Percentiles rank a stretch among this genome's conserved stretches.
phyloP scores from a whole-genome alignment of 2,329 filamentous ascomycete genomes.

The Paecilomyces sp. region DNA sequence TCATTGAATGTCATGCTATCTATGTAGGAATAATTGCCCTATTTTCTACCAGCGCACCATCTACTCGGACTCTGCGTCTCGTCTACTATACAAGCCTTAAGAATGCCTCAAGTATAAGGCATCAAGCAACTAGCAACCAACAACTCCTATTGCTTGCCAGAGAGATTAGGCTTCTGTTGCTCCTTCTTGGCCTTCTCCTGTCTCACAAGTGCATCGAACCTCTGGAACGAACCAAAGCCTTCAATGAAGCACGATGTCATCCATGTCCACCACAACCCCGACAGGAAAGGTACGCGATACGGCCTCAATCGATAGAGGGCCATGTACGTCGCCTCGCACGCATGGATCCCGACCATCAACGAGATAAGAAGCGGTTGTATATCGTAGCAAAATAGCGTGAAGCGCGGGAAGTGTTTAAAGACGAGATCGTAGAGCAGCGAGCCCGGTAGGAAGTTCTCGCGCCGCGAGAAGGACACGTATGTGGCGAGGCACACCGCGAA shows the following conservation, averaged over 20 bases:
- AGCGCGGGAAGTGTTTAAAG: slow-evolving; percentile 48
- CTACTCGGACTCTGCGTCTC: not conserved
- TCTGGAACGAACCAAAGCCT: slow-evolving; percentile 42
- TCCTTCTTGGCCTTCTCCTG: slow-evolving; percentile 24
- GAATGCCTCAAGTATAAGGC: not conserved
- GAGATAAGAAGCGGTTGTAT: slow-evolving; percentile 53
- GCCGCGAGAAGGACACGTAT: slow-evolving; percentile 44
- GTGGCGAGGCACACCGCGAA: slow-evolving; percentile 51
- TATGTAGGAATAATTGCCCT: not conserved
- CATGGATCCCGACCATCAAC: slow-evolving; percentile 59
- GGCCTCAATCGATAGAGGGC: slow-evolving; percentile 38
- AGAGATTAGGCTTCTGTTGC: slow-evolving; percentile 12
- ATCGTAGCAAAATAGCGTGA: slow-evolving; percentile 51
- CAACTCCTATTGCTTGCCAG: not conserved
- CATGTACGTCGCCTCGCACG: slow-evolving; percentile 51
- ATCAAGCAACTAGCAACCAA: not conserved
- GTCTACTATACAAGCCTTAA: not conserved
- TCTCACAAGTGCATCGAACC: slow-evolving; percentile 40
- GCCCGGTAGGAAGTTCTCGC: slow-evolving; percentile 48
- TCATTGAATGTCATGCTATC: not conserved
- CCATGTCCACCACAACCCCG: slow-evolving; percentile 49
- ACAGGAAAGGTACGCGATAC: slow-evolving; percentile 45
- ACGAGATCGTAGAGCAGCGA: slow-evolving; percentile 45
- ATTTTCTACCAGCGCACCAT: not conserved
- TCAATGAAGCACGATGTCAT: slow-evolving; percentile 46